Conservation (phyloP, 768 basidiomycete genomes). For the Lactarius psammicola region DNA sequence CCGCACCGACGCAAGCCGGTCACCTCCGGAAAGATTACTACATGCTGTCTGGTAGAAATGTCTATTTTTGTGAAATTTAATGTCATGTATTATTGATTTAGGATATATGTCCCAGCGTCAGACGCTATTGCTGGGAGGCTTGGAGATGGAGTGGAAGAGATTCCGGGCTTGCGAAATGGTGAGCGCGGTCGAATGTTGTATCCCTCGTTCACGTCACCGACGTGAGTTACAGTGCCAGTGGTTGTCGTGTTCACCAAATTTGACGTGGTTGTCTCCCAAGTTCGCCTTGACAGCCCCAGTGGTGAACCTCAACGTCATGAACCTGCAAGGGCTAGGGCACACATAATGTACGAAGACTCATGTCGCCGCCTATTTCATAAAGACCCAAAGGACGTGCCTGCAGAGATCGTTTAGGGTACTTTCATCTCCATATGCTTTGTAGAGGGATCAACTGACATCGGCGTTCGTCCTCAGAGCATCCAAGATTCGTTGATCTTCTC, state of each 20-base stretch:
- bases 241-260: constrained; percentile 16
- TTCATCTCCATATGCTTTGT: neutral
- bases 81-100: neutral
- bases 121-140: neutral
- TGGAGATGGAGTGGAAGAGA: neutral
- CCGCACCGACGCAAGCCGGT: neutral
- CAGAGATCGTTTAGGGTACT: constrained; percentile 13
- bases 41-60: constrained; percentile 15
- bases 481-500: neutral
- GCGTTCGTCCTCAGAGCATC: neutral
- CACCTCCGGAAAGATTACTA: constrained; percentile 2
- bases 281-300: neutral
- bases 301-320: neutral
- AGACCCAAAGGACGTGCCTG: constrained; percentile 5
- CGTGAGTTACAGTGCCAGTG: neutral
- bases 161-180: neutral
- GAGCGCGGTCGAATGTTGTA: neutral
- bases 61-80: neutral
- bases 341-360: neutral
- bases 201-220: too few relatives aligned
- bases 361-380: neutral
- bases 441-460: neutral
- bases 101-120: neutral
- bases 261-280: neutral
- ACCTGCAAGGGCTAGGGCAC: neutral